phyloP scores from a whole-genome alignment of 495 filamentous ascomycete species.

The Penicillium maclennaniae region DNA sequence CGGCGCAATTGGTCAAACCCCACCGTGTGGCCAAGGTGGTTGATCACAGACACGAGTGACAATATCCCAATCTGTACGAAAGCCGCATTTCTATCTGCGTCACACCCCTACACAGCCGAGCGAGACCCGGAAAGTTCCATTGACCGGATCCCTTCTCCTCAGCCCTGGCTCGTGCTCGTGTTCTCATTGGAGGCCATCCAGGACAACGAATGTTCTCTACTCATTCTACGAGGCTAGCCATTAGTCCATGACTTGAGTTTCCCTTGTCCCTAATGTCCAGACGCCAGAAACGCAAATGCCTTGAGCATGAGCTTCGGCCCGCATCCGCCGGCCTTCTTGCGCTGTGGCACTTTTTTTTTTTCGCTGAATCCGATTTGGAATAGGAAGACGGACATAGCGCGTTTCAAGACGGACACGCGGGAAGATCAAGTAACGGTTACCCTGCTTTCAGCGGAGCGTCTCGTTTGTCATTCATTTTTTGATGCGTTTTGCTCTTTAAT shows the following conservation, averaged over 20 bases:
- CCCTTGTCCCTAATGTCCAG: background rate
- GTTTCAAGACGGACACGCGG: conserved; percentile 24
- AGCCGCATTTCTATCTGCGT: conserved; percentile 1
- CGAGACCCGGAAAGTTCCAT: background rate
- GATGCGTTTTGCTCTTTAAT: conserved; percentile 3
- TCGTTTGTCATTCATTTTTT: background rate
- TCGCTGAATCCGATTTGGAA: background rate
- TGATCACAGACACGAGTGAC: conserved; percentile 22
- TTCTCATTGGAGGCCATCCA: background rate
- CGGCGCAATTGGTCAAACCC: conserved; percentile 45
- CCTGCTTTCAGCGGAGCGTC: background rate
- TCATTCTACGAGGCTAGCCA: background rate
- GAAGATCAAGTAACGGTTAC: background rate
- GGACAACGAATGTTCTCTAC: background rate
- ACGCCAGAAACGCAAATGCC: background rate
- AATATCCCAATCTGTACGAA: background rate
- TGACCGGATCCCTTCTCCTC: background rate
- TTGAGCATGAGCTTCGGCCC: background rate
- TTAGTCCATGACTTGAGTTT: background rate
- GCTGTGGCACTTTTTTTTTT: conserved; percentile 8
- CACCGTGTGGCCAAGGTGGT: conserved; percentile 47
- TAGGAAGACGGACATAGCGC: conserved; percentile 4
- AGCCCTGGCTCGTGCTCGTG: background rate
- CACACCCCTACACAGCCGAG: background rate
- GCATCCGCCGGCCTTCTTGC: background rate